Evolutionary conservation across 2,329 filamentous ascomycete species (phyloP), one percentile per base, ranked within the genome.

Genomic region (Colletotrichum aenigma): DNA sequence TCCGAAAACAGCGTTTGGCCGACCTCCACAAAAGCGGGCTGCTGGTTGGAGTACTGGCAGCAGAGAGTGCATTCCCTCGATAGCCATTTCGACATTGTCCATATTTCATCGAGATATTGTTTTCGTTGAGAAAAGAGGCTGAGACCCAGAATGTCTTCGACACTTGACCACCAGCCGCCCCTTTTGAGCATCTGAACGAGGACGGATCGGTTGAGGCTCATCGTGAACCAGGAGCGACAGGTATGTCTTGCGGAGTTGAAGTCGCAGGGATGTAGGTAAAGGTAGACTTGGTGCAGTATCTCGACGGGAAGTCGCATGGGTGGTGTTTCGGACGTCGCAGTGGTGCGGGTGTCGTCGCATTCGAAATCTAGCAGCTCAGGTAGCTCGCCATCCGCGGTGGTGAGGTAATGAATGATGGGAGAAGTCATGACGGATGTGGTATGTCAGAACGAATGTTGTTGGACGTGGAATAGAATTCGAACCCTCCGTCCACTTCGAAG

Each of bases 211-310:
- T 92, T 84, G n/a, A 93, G 81, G 66, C 91, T 90, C 26, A 87
- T 88, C 48, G 87, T 82, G 84, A 93, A 91, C 92, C 91, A 94
- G 43, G 83, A 82, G 61, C 88, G 88, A 79, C 91, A 94, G 21
- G 88, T 88, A 76, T 90, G 89, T 21, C 92, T 87, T 18, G 91
- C 91, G 70, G 90, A 86, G 78, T 94, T 89, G 80, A 93, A 94
- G 78, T 87, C 85, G 12, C 71, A 61, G 1, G 85, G 85, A 6
- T 76, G 61, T 7, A 87, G 81, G 9, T 80, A 75, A 15, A 52
- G 60, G 74, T 84, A 85, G 13, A 87, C 81, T 7, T 84, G 78
- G 21, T 85, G 82, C 3, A 86, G 62, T 8, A 86, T 84, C 75
- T 88, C 86, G 15, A 81, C 79, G 6, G 81, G 81, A 15, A 84